Evolutionary conservation across 805 yeast species (phyloP).

Genomic region (Kluyveromyces siamensis): DNA sequence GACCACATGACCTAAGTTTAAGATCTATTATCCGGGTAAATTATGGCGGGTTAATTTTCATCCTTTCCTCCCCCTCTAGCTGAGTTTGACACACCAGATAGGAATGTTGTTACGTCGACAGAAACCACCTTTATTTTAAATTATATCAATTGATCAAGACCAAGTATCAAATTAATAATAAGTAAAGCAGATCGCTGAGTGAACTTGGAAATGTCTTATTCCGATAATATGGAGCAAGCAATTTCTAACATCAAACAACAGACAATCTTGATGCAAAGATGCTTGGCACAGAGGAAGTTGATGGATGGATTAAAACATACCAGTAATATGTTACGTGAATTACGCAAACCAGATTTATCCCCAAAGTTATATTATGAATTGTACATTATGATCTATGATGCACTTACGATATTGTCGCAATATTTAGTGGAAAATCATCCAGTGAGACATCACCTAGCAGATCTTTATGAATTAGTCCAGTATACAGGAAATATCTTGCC

Average conservation of each 20-base stretch:
- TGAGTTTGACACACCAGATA: background rate
- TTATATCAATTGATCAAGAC: too few relatives aligned
- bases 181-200: background rate
- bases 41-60: background rate
- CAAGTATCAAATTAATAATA: background rate
- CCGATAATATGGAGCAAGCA: conserved; percentile 22
- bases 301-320: conserved; percentile 88
- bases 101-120: background rate
- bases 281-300: conserved; percentile 57
- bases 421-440: conserved; percentile 63
- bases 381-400: conserved; percentile 76
- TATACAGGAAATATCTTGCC: conserved; percentile 93
- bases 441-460: conserved; percentile 63
- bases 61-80: background rate
- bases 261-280: conserved; percentile 64
- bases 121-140: too few relatives aligned
- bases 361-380: conserved; percentile 93
- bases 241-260: conserved; percentile 50
- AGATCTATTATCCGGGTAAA: background rate
- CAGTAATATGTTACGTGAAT: conserved; percentile 69
- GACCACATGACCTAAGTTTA: too few relatives aligned
- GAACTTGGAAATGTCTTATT: conserved; percentile 16
- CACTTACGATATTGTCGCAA: conserved; percentile 56
- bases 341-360: conserved; percentile 61
- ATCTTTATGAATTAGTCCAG: conserved; percentile 88